phyloP scores from a whole-genome alignment of 768 basidiomycete species.

The Lactarius evosmus region DNA sequence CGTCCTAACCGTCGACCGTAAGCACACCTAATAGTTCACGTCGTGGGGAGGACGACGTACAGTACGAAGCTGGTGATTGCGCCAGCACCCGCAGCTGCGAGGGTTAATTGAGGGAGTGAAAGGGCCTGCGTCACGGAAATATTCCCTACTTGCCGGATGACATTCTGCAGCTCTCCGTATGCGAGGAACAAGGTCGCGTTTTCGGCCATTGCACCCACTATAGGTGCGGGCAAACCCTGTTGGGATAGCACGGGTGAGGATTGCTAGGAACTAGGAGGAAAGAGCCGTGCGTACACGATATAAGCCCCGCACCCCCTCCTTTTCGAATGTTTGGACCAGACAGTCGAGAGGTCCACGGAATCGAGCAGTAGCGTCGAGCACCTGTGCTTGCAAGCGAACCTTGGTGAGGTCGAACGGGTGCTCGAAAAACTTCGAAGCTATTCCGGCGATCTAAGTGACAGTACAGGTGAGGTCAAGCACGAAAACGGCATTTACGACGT shows the following conservation, averaged over 20 bases:
- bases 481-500: slow-evolving; percentile 3
- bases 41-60: slow-evolving; percentile 44
- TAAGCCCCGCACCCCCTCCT: slow-evolving; percentile 80
- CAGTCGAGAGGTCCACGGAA: slow-evolving; percentile 91
- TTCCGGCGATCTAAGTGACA: slow-evolving; percentile 68
- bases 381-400: slow-evolving; percentile 89
- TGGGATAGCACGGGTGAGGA: slow-evolving; percentile 2
- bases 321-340: slow-evolving; percentile 70
- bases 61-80: slow-evolving; percentile 82
- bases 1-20: slow-evolving; percentile 48
- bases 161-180: slow-evolving; percentile 72
- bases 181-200: slow-evolving; percentile 86
- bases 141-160: slow-evolving; percentile 46
- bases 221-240: slow-evolving; percentile 83
- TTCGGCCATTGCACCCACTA: slow-evolving; percentile 89
- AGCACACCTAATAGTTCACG: background rate
- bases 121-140: slow-evolving; percentile 41
- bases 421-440: slow-evolving; percentile 84
- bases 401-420: slow-evolving; percentile 96
- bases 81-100: slow-evolving; percentile 88
- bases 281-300: slow-evolving; percentile 64
- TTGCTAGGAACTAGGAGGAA: background rate
- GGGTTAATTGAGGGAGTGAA: slow-evolving; percentile 62
- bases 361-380: slow-evolving; percentile 62
- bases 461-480: background rate